These are phyloP conservation scores for Celoporthe dispersa DNA, from an alignment of 2,329 filamentous ascomycete genomes.

Conservation along the genomic window DNA sequence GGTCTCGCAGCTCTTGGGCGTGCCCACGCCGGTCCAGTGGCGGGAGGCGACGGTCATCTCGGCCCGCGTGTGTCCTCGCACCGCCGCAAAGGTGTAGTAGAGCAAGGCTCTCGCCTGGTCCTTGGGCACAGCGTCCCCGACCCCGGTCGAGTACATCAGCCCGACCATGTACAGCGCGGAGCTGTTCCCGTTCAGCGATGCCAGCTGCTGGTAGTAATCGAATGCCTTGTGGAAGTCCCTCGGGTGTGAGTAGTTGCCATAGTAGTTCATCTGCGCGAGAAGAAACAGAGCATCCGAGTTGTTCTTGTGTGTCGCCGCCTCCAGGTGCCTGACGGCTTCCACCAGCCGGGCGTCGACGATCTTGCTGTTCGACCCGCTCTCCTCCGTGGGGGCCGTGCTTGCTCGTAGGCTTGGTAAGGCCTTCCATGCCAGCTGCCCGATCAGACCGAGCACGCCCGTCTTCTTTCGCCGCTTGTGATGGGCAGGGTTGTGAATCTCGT, in stretches of 20 bases:
- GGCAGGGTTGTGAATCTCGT: conserved; percentile 50
- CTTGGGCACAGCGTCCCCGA: conserved; percentile 77
- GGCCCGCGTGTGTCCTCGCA: conserved; percentile 79
- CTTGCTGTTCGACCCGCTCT: conserved; percentile 33
- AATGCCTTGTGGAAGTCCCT: conserved; percentile 81
- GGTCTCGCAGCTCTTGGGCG: conserved; percentile 81
- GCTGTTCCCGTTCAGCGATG: conserved; percentile 77
- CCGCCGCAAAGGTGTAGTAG: conserved; percentile 92
- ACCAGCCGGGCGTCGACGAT: conserved; percentile 49
- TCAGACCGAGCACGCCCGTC: conserved; percentile 47
- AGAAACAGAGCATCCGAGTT: conserved; percentile 87
- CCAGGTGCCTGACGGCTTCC: conserved; percentile 56
- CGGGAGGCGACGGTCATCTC: conserved; percentile 94
- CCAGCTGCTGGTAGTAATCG: conserved; percentile 77
- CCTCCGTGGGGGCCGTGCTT: conserved; percentile 49
- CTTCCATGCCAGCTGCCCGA: conserved; percentile 51
- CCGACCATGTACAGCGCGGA: conserved; percentile 96
- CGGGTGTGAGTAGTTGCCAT: conserved; percentile 90
- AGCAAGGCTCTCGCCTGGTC: conserved; percentile 91
- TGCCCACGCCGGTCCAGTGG: conserved; percentile 82
- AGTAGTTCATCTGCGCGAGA: conserved; percentile 94
- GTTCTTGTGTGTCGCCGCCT: conserved; percentile 57
- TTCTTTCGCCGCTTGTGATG: conserved; percentile 49
- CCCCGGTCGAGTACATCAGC: conserved; percentile 92
- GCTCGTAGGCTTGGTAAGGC: conserved; percentile 55